These are phyloP conservation scores for Sphaerosporella brunnea DNA, from an alignment of 495 filamentous ascomycete genomes.

Conservation along the genomic window DNA sequence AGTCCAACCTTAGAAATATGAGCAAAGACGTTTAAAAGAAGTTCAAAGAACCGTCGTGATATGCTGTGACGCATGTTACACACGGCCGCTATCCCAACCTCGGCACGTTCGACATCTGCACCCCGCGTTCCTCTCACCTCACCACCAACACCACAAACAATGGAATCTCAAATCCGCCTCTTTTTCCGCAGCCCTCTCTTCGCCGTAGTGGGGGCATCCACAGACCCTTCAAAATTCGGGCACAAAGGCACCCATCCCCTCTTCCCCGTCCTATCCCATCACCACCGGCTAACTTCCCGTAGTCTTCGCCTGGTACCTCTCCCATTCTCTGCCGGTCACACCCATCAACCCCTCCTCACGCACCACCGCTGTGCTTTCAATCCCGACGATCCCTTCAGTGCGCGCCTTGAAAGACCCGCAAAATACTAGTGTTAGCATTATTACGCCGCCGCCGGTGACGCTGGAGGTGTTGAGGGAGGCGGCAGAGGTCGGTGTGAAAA, in stretches of 20 bases:
- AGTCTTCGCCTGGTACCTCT: constrained; percentile 83
- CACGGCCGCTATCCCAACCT: too few relatives aligned
- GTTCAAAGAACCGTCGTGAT: too few relatives aligned
- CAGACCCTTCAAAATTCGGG: constrained; percentile 71
- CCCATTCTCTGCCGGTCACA: constrained; percentile 54
- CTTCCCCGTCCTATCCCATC: not conserved
- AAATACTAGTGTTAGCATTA: constrained; percentile 63
- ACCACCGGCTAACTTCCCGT: constrained; percentile 9
- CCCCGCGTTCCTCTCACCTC: too few relatives aligned
- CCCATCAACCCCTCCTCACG: constrained; percentile 62
- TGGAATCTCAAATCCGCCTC: constrained; percentile 38
- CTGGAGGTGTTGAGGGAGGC: constrained; percentile 56
- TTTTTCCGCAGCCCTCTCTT: constrained; percentile 76
- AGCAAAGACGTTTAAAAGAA: too few relatives aligned
- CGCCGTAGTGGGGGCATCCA: constrained; percentile 81
- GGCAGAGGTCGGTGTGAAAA: constrained; percentile 53
- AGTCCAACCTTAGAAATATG: too few relatives aligned
- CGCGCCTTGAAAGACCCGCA: constrained; percentile 42
- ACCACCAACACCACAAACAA: not conserved
- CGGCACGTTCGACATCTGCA: too few relatives aligned
- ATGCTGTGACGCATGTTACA: too few relatives aligned
- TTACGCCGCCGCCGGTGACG: constrained; percentile 70
- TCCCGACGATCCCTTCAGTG: constrained; percentile 46
- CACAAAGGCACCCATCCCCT: constrained; percentile 43
- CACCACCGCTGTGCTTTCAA: constrained; percentile 35